These are phyloP conservation scores for Teunomyces stri DNA, from an alignment of 805 yeast genomes.

Conservation along the genomic window DNA sequence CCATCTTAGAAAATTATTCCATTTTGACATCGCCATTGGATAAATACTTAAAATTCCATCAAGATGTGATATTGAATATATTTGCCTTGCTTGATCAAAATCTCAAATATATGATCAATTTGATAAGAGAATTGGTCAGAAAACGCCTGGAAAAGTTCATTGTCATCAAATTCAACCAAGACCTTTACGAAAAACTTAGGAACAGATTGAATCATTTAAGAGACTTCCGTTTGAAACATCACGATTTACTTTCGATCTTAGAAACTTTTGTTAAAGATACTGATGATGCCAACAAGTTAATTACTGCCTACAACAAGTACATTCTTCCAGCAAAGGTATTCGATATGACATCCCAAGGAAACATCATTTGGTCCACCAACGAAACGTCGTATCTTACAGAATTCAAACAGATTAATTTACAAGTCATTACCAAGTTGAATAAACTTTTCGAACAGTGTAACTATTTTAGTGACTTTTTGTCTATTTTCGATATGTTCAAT, in stretches of 20 bases:
- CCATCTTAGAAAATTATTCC: slow-evolving; percentile 33
- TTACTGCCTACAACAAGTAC: slow-evolving; percentile 27
- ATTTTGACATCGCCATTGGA: slow-evolving; percentile 43
- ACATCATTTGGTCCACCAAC: slow-evolving; percentile 26
- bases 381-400: slow-evolving; percentile 24
- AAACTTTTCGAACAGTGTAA: slow-evolving; percentile 23
- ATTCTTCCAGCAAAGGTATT: slow-evolving; percentile 27
- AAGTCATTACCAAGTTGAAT: slow-evolving; percentile 23
- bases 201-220: slow-evolving; percentile 44
- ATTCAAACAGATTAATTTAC: slow-evolving; percentile 19
- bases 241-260: slow-evolving; percentile 42
- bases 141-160: slow-evolving; percentile 70
- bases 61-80: slow-evolving; percentile 22
- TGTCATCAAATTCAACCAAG: slow-evolving; percentile 56
- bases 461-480: slow-evolving; percentile 25
- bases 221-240: slow-evolving; percentile 52
- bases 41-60: slow-evolving; percentile 33
- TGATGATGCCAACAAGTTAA: slow-evolving; percentile 16
- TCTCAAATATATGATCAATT: slow-evolving; percentile 58
- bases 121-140: slow-evolving; percentile 73
- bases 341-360: slow-evolving; percentile 33
- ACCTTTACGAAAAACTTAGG: slow-evolving; percentile 29
- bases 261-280: slow-evolving; percentile 14
- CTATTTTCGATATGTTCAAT: slow-evolving; percentile 23
- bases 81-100: slow-evolving; percentile 58